Evolutionary conservation across 768 basidiomycete species (phyloP).

Genomic region (Harrya chromipes): DNA sequence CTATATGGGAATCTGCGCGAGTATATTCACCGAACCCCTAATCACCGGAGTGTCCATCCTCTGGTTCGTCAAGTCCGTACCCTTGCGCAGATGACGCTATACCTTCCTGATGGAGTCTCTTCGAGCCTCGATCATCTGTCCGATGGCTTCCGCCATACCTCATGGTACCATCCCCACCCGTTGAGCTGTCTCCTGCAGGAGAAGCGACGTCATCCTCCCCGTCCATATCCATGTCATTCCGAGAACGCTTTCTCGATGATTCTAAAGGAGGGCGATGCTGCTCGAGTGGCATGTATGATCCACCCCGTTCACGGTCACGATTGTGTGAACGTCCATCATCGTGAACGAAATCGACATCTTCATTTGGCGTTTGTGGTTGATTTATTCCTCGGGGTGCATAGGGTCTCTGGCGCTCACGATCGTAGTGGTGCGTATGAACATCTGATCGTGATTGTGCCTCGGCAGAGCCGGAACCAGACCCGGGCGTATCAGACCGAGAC

Average conservation of each 20-base stretch:
- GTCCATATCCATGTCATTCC: slow-evolving; percentile 65
- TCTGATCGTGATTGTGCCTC: slow-evolving; percentile 53
- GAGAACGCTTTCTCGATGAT: slow-evolving; percentile 52
- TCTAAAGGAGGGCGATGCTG: slow-evolving; percentile 42
- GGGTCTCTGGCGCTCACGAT: slow-evolving; percentile 46
- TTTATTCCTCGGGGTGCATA: slow-evolving; percentile 53
- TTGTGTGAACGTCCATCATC: slow-evolving; percentile 47
- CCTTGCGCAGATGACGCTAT: slow-evolving; percentile 21
- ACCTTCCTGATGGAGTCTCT: slow-evolving; percentile 56
- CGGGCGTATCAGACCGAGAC: slow-evolving; percentile 58
- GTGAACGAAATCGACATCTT: slow-evolving; percentile 51
- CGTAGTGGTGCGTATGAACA: slow-evolving; percentile 43
- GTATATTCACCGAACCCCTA: slow-evolving; percentile 27
- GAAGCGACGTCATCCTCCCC: slow-evolving; percentile 47
- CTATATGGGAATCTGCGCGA: slow-evolving; percentile 27
- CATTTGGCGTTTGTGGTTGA: slow-evolving; percentile 36
- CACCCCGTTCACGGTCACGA: slow-evolving; percentile 39
- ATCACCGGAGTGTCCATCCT: slow-evolving; percentile 32
- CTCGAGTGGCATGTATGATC: slow-evolving; percentile 31
- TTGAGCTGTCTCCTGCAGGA: slow-evolving; percentile 28
- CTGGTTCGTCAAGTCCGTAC: slow-evolving; percentile 30
- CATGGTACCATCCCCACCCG: slow-evolving; percentile 27
- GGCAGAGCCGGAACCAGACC: slow-evolving; percentile 50
- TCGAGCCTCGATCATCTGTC: slow-evolving; percentile 51
- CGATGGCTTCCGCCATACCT: slow-evolving; percentile 38